Percentiles rank a stretch among this genome's conserved stretches.
Evolutionary conservation across 441 rosid species (phyloP).

Genomic region (Arabidopsis lyrata): DNA sequence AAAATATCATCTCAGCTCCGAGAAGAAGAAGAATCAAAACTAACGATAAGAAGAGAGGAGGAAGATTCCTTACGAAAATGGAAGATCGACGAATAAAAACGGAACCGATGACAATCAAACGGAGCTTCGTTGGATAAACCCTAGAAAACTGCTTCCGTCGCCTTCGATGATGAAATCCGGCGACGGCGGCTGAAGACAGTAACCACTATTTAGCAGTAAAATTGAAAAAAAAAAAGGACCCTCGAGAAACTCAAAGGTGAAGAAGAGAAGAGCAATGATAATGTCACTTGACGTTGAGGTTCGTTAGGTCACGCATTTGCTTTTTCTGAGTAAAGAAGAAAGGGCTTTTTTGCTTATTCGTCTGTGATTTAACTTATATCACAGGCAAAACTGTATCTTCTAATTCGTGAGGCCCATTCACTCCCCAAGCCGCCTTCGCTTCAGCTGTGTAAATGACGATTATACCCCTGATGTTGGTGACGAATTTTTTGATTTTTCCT

Average conservation of each 20-base stretch:
- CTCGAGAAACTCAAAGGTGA: conserved; percentile 39
- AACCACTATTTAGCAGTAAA: conserved; percentile 8
- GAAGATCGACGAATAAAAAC: conserved; percentile 35
- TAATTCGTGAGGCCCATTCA: conserved; percentile 46
- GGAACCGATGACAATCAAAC: background rate
- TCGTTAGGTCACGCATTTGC: conserved; percentile 33
- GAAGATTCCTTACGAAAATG: conserved; percentile 44
- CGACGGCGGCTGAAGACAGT: conserved; percentile 43
- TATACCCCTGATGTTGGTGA: background rate
- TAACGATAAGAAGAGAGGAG: background rate
- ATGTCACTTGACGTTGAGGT: conserved; percentile 34
- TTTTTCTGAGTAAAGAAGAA: background rate
- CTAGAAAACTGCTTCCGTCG: conserved; percentile 41
- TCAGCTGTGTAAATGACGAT: background rate
- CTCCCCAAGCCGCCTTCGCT: conserved; percentile 20
- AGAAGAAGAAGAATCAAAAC: conserved; percentile 6
- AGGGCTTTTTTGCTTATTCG: conserved; percentile 23
- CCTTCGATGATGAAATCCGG: conserved; percentile 46
- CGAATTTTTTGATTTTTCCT: background rate
- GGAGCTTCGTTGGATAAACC: conserved; percentile 17
- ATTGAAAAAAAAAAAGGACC: background rate
- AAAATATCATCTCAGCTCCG: background rate
- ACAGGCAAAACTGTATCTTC: conserved; percentile 19
- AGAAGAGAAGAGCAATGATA: conserved; percentile 38
- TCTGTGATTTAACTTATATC: conserved; percentile 37